Conservation (phyloP, 2,329 filamentous ascomycete species). For the Thermoascus crustaceus region DNA sequence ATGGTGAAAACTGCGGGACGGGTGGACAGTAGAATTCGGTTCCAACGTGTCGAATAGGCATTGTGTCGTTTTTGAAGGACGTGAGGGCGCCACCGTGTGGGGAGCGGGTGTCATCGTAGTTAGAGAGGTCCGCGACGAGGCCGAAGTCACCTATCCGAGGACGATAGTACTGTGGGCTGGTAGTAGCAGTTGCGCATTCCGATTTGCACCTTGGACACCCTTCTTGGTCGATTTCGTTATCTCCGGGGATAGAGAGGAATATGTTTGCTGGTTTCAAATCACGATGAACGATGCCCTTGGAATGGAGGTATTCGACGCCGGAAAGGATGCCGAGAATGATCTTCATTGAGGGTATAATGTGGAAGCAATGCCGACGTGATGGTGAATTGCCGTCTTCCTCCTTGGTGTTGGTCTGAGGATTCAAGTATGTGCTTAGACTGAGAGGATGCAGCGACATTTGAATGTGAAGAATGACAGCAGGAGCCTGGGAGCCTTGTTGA, state of each 20-base stretch:
- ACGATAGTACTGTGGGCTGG: conserved; percentile 43
- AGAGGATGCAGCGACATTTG: conserved; percentile 60
- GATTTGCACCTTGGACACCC: conserved; percentile 39
- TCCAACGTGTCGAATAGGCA: conserved; percentile 43
- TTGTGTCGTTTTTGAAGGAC: conserved; percentile 13
- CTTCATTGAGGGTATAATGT: conserved; percentile 48
- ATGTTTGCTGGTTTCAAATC: conserved; percentile 63
- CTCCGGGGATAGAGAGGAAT: conserved; percentile 49
- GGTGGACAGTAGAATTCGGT: conserved; percentile 56
- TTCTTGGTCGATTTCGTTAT: conserved; percentile 39
- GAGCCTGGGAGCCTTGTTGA: conserved; percentile 19
- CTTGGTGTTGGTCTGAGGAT: conserved; percentile 21
- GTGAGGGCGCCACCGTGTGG: conserved; percentile 11
- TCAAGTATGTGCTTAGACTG: conserved; percentile 53
- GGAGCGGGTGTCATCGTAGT: conserved; percentile 22
- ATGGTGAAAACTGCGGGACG: conserved; percentile 5
- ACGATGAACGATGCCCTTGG: conserved; percentile 53
- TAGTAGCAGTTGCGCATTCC: conserved; percentile 15
- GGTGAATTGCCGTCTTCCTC: conserved; percentile 14
- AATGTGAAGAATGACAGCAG: conserved; percentile 51
- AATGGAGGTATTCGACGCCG: conserved; percentile 58
- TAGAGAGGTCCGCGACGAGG: conserved; percentile 50
- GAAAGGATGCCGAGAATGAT: conserved; percentile 54
- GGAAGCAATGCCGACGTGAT: conserved; percentile 52
- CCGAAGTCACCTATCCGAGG: conserved; percentile 63